Base-by-base conservation (phyloP, 345 rosid genomes). In the Microthlaspi erraticum region DNA sequence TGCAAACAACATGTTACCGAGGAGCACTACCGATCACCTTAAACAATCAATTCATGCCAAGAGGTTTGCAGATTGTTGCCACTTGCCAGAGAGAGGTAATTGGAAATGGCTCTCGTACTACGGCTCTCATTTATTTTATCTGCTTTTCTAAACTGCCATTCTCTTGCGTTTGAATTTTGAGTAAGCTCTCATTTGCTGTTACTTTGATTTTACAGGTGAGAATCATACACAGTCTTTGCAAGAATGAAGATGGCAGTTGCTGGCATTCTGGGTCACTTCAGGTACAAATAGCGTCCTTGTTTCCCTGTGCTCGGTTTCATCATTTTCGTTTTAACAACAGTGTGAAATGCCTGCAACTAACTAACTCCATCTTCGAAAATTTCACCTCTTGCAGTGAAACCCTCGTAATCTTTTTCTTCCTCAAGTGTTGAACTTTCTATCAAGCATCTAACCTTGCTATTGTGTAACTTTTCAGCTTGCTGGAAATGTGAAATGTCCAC, bases 221-320 rank as follows among this genome's bases (percentile, higher is more conserved):
- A n/a, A n/a, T n/a, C n/a, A n/a, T 94, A 83, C 75, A 94, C 98
- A 18, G 89, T 88, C 78, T 94, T 91, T 73, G 96, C 98, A 1
- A 98, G 98, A 67, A 94, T 94, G 99, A 88, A 98, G 44, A 84
- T 94, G 96, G 99, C 98, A 54, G 99, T 94, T 43, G 93, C 71
- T 70, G 99, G 99, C 57, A 89, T 94, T 70, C 80, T 91, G 13
- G 99, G 96, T 60, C 99, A 94, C 79, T 94, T 86, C 77, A 91
- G 96, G 98, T 91, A n/a, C n/a, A n/a, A 60, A 60, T 53, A 50
- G 10, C 8, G 1, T 55, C 26, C 50, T 7, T 36, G 6, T 23
- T 14, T 29, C 41, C 18, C 7, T 23, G 3, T 59, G 16, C 52
- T 26, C n/a, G 49, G 32, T 42, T 43, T 59, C 41, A 23, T 74